A percentile compares a stretch with the other conserved stretches of the same genome.
Evolutionary conservation across 768 basidiomycete species (phyloP).

Genomic region (Psilocybe sp.): DNA sequence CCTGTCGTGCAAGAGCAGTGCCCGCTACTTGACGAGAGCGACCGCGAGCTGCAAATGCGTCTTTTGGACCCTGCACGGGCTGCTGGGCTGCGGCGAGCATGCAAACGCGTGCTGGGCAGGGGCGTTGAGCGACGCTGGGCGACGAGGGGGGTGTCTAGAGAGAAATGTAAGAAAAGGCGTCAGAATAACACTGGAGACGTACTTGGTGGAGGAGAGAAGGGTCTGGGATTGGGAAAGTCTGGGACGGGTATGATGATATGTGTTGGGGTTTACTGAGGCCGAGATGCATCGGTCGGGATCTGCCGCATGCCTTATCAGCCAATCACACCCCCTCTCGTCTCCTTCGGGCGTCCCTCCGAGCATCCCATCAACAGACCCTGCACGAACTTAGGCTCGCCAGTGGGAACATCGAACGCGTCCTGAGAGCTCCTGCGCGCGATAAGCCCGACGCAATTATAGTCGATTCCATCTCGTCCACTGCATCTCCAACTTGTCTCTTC

Average conservation of each 20-base stretch:
- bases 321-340: constrained; percentile 4
- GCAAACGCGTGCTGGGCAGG: constrained; percentile 7
- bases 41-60: constrained; percentile 16
- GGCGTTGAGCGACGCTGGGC: neutral
- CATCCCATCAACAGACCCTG: neutral
- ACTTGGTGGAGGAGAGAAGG: constrained; percentile 13
- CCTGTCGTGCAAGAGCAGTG: constrained; percentile 40
- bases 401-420: too few relatives aligned
- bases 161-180: too few relatives aligned
- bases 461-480: too few relatives aligned
- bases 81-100: neutral
- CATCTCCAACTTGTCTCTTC: too few relatives aligned
- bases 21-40: constrained; percentile 33
- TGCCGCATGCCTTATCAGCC: constrained; percentile 14
- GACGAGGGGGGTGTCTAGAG: too few relatives aligned
- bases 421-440: too few relatives aligned
- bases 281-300: constrained; percentile 4
- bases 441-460: too few relatives aligned
- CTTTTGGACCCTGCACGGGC: neutral
- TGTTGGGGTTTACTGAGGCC: neutral
- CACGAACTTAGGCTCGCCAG: too few relatives aligned
- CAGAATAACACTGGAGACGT: too few relatives aligned
- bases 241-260: constrained; percentile 1
- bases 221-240: neutral
- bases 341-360: neutral